These are phyloP conservation scores for Podospora appendiculata DNA, from an alignment of 495 filamentous ascomycete species.

Conservation along the genomic window DNA sequence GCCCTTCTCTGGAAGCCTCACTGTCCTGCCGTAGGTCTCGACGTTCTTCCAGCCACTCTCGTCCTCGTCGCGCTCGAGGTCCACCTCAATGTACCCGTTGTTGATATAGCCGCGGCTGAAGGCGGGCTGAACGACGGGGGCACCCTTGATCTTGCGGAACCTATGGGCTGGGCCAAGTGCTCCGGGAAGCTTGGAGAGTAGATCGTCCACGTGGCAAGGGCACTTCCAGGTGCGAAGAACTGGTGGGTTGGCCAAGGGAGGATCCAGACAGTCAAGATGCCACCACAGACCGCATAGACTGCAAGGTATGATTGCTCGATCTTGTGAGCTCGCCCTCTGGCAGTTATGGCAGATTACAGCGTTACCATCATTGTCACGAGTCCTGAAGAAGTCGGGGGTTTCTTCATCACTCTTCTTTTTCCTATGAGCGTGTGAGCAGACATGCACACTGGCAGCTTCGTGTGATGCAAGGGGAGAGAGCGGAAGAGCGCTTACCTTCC, in stretches of 20 bases:
- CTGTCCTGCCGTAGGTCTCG: conserved; percentile 50
- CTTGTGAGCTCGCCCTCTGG: conserved; percentile 46
- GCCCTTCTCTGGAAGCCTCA: conserved; percentile 61
- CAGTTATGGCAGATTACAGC: conserved; percentile 66
- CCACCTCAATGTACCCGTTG: conserved; percentile 73
- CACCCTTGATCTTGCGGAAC: conserved; percentile 46
- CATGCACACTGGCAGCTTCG: conserved; percentile 9
- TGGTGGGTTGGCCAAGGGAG: conserved; percentile 73
- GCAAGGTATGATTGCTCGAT: conserved; percentile 65
- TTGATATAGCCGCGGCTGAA: conserved; percentile 57
- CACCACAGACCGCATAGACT: conserved; percentile 73
- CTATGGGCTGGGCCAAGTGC: conserved; percentile 40
- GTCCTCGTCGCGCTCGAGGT: conserved; percentile 49
- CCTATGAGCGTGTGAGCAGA: conserved; percentile 1
- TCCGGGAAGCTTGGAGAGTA: conserved; percentile 32
- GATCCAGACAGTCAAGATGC: conserved; percentile 88
- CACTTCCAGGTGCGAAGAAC: conserved; percentile 73
- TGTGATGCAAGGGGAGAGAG: conserved; percentile 12
- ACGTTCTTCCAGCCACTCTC: conserved; percentile 31
- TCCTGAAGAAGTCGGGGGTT: conserved; percentile 52
- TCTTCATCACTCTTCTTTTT: conserved; percentile 57
- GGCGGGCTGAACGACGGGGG: conserved; percentile 32
- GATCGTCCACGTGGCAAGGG: conserved; percentile 69
- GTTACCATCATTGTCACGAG: conserved; percentile 60
- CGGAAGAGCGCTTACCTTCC: conserved; percentile 18